Percentiles rank a stretch among this genome's conserved stretches.
These are phyloP conservation scores for Ammopiptanthus mongolicus DNA, from an alignment of 306 rosid species.

Conservation along the genomic window DNA sequence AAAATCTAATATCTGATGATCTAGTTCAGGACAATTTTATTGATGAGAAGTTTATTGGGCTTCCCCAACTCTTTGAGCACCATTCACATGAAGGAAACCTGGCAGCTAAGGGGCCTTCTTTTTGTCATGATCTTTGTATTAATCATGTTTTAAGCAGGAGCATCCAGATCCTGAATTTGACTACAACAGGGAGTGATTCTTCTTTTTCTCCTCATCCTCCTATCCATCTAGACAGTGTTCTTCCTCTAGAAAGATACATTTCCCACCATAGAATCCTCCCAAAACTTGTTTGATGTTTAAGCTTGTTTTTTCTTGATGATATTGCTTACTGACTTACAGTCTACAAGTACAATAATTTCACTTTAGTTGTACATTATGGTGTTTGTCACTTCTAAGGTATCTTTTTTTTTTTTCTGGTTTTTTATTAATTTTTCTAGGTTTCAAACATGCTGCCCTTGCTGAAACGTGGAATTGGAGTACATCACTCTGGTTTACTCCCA, in stretches of 20 bases:
- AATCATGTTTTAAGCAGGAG: no score
- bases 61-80: no score
- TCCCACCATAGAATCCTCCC: not conserved
- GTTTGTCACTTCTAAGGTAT: not conserved
- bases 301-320: not conserved
- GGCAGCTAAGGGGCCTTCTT: no score
- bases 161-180: no score
- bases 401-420: not conserved
- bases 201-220: no score
- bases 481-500: slow-evolving; percentile 98
- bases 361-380: not conserved
- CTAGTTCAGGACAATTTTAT: no score
- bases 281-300: not conserved
- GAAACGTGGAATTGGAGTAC: slow-evolving; percentile 97
- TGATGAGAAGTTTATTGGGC: no score
- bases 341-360: not conserved
- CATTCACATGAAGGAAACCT: no score
- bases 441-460: slow-evolving; percentile 86
- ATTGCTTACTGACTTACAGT: not conserved
- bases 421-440: slow-evolving; percentile 44
- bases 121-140: no score
- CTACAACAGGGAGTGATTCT: no score
- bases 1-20: no score
- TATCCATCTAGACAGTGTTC: no score
- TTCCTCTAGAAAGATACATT: not conserved